Percentiles rank a stretch among this genome's conserved stretches.
Evolutionary conservation across 2,329 filamentous ascomycete species (phyloP).

Genomic region (Colletotrichum sansevieriae): DNA sequence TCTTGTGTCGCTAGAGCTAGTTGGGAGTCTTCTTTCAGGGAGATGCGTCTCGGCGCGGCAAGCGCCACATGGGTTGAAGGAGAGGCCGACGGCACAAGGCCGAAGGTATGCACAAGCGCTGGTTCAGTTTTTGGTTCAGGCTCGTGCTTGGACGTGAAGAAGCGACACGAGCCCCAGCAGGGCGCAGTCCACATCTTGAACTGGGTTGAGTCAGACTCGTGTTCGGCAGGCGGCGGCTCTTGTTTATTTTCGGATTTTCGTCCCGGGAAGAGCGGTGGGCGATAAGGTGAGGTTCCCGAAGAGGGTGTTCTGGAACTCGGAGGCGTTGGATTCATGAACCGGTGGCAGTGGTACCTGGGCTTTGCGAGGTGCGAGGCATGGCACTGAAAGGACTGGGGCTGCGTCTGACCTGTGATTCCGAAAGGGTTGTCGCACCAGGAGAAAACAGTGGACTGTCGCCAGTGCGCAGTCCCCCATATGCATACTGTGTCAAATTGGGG

Average conservation of each 20-base stretch:
- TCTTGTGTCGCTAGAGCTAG: not conserved
- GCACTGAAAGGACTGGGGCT: conserved; percentile 19
- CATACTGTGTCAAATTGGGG: conserved; percentile 12
- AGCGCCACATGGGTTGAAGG: conserved; percentile 29
- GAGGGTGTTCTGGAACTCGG: conserved; percentile 28
- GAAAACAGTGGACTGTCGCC: conserved; percentile 29
- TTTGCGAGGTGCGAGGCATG: conserved; percentile 6
- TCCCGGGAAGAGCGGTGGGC: conserved; percentile 33
- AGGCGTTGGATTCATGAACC: conserved; percentile 6
- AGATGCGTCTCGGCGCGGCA: conserved; percentile 24
- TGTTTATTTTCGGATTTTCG: conserved; percentile 38
- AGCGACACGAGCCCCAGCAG: conserved; percentile 32
- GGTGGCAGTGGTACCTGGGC: conserved; percentile 4
- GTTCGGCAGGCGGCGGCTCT: conserved; percentile 36
- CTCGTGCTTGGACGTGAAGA: conserved; percentile 4
- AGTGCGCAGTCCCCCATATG: conserved; percentile 11
- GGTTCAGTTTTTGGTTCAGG: conserved; percentile 12
- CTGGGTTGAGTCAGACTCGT: conserved; percentile 29
- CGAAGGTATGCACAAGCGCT: conserved; percentile 14
- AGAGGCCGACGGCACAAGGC: conserved; percentile 23
- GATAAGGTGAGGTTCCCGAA: conserved; percentile 9
- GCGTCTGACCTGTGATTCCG: conserved; percentile 16
- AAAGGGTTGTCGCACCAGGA: conserved; percentile 12
- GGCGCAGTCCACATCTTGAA: conserved; percentile 38
- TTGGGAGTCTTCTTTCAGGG: conserved; percentile 12